These are phyloP conservation scores for Creolimax fragrantissima DNA, from an alignment of 78 protist genomes.

Conservation along the genomic window DNA sequence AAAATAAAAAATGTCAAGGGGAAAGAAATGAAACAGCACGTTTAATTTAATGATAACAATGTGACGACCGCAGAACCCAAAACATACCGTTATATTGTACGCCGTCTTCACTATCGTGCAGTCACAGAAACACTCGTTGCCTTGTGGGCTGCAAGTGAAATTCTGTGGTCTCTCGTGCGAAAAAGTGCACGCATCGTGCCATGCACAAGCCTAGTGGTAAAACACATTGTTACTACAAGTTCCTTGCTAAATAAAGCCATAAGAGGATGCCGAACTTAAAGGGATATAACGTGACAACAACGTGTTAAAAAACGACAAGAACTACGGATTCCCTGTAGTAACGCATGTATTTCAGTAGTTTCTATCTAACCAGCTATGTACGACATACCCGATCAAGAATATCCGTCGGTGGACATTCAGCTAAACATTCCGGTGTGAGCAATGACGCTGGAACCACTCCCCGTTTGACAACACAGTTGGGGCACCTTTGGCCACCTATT, in stretches of 20 bases:
- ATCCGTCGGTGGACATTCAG: not conserved
- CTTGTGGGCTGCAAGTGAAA: not conserved
- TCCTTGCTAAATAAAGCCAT: not conserved
- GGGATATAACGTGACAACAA: not conserved
- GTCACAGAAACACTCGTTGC: conserved; percentile 2
- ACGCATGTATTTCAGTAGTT: not conserved
- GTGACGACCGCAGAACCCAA: not conserved
- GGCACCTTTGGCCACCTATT: not conserved
- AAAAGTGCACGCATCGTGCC: conserved; percentile 6
- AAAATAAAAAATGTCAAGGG: not conserved
- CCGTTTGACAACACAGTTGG: not conserved
- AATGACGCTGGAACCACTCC: not conserved
- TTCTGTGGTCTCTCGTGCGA: not conserved
- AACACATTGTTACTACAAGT: not conserved
- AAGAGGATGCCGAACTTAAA: not conserved
- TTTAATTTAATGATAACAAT: not conserved
- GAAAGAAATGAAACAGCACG: not conserved
- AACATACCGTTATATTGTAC: not conserved
- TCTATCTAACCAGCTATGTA: not conserved
- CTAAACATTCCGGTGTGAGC: not conserved
- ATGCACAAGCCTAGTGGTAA: not conserved
- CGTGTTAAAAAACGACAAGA: not conserved
- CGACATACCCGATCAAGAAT: not conserved
- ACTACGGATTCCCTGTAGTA: not conserved
- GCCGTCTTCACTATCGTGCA: not conserved